These are phyloP conservation scores for Lachancea fermentati DNA, from an alignment of 805 yeast species.

Conservation along the genomic window DNA sequence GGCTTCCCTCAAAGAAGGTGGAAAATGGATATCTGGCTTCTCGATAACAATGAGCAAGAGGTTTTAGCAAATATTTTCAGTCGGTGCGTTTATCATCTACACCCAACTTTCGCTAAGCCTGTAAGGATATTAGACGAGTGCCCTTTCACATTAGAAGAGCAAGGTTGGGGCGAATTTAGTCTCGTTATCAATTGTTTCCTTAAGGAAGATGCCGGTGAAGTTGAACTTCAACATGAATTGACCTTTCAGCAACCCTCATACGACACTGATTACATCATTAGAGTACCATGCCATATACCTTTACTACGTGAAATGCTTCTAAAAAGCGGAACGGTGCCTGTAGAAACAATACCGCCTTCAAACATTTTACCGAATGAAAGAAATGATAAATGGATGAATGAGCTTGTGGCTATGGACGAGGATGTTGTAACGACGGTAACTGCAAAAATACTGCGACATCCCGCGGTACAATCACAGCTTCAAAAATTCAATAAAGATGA, in stretches of 20 bases:
- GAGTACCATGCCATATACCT: conserved; percentile 67
- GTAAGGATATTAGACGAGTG: conserved; percentile 63
- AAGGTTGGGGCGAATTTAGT: conserved; percentile 98
- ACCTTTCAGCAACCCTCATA: conserved; percentile 72
- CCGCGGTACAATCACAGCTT: conserved; percentile 21
- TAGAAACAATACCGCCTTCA: conserved; percentile 28
- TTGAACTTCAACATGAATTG: conserved; percentile 71
- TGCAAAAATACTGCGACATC: conserved; percentile 20
- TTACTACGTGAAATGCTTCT: conserved; percentile 57
- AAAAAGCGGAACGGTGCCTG: conserved; percentile 73
- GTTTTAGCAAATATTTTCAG: conserved; percentile 78
- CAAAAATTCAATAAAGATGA: conserved; percentile 17
- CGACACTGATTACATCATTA: conserved; percentile 64
- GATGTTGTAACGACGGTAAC: conserved; percentile 24
- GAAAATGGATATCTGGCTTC: conserved; percentile 67
- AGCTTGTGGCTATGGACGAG: conserved; percentile 18
- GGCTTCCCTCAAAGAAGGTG: conserved; percentile 89
- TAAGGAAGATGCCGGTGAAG: conserved; percentile 76
- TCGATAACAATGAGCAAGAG: conserved; percentile 73
- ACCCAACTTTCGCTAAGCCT: conserved; percentile 89
- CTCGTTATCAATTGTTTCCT: conserved; percentile 68
- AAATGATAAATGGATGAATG: conserved; percentile 15
- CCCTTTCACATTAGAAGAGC: conserved; percentile 80
- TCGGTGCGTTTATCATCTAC: conserved; percentile 81
- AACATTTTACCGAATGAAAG: conserved; percentile 34